These are phyloP conservation scores for Croton laevigatus DNA, from an alignment of 441 rosid genomes.

Conservation along the genomic window DNA sequence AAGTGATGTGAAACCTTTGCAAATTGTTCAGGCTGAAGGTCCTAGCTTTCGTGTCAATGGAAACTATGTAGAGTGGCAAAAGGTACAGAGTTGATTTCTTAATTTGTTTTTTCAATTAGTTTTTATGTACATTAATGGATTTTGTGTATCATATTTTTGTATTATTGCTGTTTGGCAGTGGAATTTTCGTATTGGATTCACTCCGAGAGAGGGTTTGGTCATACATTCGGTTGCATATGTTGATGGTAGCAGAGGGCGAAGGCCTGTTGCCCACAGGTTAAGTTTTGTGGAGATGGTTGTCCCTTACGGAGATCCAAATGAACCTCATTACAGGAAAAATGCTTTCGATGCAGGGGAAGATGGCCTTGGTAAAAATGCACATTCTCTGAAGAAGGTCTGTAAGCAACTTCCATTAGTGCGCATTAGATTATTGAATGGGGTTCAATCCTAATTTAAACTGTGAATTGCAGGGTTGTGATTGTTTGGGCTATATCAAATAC, in stretches of 20 bases:
- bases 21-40: conserved; percentile 83
- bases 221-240: conserved; percentile 85
- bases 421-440: conserved; percentile 5
- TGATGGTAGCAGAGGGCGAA: conserved; percentile 84
- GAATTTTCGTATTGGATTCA: conserved; percentile 91
- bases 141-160: conserved; percentile 13
- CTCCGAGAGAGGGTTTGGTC: conserved; percentile 85
- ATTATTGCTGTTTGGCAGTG: conserved; percentile 52
- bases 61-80: conserved; percentile 85
- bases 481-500: conserved; percentile 83
- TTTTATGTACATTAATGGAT: conserved; percentile 4
- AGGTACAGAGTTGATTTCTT: conserved; percentile 39
- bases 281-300: conserved; percentile 97
- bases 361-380: conserved; percentile 93
- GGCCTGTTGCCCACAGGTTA: conserved; percentile 82
- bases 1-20: conserved; percentile 83
- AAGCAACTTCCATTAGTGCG: conserved; percentile 13
- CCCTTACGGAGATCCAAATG: conserved; percentile 93
- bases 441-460: not conserved
- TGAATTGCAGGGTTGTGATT: conserved; percentile 73
- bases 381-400: conserved; percentile 81
- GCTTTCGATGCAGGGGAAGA: conserved; percentile 98
- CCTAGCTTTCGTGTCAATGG: conserved; percentile 85
- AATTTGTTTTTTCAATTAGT: not conserved
- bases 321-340: conserved; percentile 85